These are phyloP conservation scores for Citrus mangshanensis DNA, from an alignment of 345 rosid species.

Conservation along the genomic window DNA sequence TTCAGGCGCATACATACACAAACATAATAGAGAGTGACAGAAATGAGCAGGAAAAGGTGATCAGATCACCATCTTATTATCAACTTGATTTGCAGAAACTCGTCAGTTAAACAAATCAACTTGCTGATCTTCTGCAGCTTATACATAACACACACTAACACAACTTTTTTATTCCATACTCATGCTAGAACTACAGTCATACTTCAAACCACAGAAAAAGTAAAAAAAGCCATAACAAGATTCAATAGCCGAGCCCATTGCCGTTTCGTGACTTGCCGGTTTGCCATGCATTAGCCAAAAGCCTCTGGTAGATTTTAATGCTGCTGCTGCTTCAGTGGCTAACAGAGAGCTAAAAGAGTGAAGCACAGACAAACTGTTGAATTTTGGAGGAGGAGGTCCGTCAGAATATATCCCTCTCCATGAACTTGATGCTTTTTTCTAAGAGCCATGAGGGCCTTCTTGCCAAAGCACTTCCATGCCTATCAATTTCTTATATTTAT, in stretches of 20 bases:
- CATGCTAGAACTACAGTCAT: conserved; percentile 9
- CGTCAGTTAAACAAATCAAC: conserved; percentile 3
- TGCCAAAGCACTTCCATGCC: conserved; percentile 29
- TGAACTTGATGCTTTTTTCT: conserved; percentile 18
- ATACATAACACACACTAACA: conserved; percentile 8
- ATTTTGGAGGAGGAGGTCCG: conserved; percentile 24
- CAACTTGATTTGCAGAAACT: conserved; percentile 3
- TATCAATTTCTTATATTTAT: conserved; percentile 21
- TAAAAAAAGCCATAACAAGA: conserved; percentile 26
- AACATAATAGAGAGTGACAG: neutral
- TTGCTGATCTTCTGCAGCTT: conserved; percentile 6
- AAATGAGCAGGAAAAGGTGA: neutral
- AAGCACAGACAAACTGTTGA: conserved; percentile 43
- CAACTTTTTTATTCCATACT: conserved; percentile 5
- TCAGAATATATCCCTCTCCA: conserved; percentile 16
- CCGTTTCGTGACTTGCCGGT: conserved; percentile 85
- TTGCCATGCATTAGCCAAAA: conserved; percentile 37
- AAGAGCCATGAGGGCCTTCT: conserved; percentile 37
- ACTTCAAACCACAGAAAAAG: neutral
- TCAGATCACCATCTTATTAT: conserved; percentile 4
- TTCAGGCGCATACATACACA: neutral
- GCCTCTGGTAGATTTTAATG: conserved; percentile 2
- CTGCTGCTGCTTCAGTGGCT: neutral
- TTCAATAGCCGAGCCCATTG: conserved; percentile 38
- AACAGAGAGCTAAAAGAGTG: conserved; percentile 17